Conservation (phyloP, 495 filamentous ascomycete species). For the Xylaria acuta region DNA sequence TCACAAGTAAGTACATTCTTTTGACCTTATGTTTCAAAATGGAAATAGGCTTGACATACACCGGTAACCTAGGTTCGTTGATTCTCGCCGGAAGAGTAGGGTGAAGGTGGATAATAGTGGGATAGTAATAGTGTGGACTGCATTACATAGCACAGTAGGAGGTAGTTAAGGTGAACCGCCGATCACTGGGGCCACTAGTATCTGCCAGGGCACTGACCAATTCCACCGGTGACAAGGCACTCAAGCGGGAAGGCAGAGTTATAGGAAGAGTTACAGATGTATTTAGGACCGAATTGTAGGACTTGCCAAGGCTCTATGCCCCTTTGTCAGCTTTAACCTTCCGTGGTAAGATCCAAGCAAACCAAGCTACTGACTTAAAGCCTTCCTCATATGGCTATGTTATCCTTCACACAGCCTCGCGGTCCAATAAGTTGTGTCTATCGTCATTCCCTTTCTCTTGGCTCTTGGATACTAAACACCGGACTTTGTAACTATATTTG, state of each 20-base stretch:
- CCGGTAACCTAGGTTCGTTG: background rate
- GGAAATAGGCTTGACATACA: background rate
- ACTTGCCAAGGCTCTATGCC: constrained; percentile 19
- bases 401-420: constrained; percentile 16
- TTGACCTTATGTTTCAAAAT: background rate
- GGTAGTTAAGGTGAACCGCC: background rate
- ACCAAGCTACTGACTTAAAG: background rate
- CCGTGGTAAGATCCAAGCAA: background rate
- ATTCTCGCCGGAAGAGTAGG: background rate
- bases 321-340: background rate
- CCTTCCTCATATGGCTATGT: constrained; percentile 21
- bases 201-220: background rate
- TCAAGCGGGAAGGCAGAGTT: background rate
- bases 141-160: background rate
- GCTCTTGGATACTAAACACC: background rate
- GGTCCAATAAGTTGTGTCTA: constrained; percentile 4
- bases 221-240: background rate
- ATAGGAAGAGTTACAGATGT: background rate
- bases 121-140: background rate
- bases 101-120: background rate
- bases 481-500: constrained; percentile 13
- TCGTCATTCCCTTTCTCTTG: constrained; percentile 26
- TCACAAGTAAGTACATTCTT: background rate
- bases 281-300: constrained; percentile 19
- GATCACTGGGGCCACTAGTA: constrained; percentile 13